Percentiles rank a stretch among this genome's conserved stretches.
These are phyloP conservation scores for Arabis hirsuta DNA, from an alignment of 345 rosid species.

Conservation along the genomic window DNA sequence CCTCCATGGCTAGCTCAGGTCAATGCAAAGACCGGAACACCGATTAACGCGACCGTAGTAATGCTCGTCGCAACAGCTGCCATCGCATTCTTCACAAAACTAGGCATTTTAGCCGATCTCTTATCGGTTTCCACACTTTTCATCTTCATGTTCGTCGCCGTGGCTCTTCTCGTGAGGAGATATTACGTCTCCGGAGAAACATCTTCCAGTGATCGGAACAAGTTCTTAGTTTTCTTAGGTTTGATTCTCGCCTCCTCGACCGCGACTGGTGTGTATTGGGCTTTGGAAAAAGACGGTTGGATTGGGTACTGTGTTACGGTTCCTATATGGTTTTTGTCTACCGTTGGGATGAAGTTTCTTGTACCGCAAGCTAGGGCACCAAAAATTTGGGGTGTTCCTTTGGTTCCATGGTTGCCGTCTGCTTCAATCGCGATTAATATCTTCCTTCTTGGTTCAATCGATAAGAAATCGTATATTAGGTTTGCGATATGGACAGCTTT, in stretches of 20 bases:
- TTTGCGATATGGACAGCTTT: slow-evolving; percentile 67
- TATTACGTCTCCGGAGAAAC: slow-evolving; percentile 69
- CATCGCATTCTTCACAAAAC: slow-evolving; percentile 75
- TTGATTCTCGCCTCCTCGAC: slow-evolving; percentile 56
- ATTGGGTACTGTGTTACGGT: slow-evolving; percentile 58
- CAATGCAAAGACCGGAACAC: slow-evolving; percentile 68
- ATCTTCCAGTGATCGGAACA: slow-evolving; percentile 45
- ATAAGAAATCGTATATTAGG: slow-evolving; percentile 57
- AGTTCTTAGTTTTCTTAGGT: slow-evolving; percentile 49
- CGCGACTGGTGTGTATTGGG: slow-evolving; percentile 64
- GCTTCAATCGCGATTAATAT: slow-evolving; percentile 71
- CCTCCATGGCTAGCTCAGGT: slow-evolving; percentile 85
- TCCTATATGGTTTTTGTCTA: slow-evolving; percentile 66
- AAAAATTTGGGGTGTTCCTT: slow-evolving; percentile 82
- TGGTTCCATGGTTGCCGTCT: slow-evolving; percentile 91
- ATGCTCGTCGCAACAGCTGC: slow-evolving; percentile 65
- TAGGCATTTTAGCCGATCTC: slow-evolving; percentile 59
- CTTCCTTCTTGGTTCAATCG: slow-evolving; percentile 81
- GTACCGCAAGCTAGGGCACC: slow-evolving; percentile 77
- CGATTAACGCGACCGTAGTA: slow-evolving; percentile 67
- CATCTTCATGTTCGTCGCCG: slow-evolving; percentile 81
- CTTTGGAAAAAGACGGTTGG: slow-evolving; percentile 50
- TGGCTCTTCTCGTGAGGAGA: slow-evolving; percentile 76
- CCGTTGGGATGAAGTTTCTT: slow-evolving; percentile 46
- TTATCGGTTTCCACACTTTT: slow-evolving; percentile 75